A percentile compares a stretch with the other conserved stretches of the same genome.
These are phyloP conservation scores for Leccinum boreale DNA, from an alignment of 768 basidiomycete species.

Conservation along the genomic window DNA sequence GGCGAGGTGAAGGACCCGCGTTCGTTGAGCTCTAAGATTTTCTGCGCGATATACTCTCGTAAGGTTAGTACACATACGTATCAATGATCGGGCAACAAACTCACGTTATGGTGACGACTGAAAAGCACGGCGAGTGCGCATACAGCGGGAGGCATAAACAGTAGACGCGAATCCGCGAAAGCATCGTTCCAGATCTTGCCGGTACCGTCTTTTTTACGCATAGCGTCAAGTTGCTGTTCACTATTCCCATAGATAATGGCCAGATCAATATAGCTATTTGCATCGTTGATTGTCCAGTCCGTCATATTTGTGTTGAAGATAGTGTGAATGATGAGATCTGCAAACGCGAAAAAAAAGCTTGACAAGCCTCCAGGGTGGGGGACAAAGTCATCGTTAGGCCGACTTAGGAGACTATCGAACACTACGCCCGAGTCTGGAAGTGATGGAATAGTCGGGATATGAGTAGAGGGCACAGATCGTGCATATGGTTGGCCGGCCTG, in stretches of 20 bases:
- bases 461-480: constrained; percentile 55
- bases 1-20: constrained; percentile 38
- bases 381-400: constrained; percentile 34
- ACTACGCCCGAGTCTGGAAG: constrained; percentile 67
- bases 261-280: constrained; percentile 74
- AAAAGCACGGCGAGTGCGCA: constrained; percentile 68
- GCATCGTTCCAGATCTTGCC: constrained; percentile 65
- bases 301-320: constrained; percentile 58
- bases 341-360: constrained; percentile 74
- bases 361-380: constrained; percentile 69
- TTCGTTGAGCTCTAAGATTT: constrained; percentile 69
- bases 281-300: constrained; percentile 54
- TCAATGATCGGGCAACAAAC: constrained; percentile 18
- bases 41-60: constrained; percentile 63
- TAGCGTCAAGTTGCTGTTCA: constrained; percentile 40
- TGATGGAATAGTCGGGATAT: constrained; percentile 37
- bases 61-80: constrained; percentile 4
- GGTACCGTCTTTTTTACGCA: constrained; percentile 62
- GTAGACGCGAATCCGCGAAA: constrained; percentile 63
- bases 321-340: constrained; percentile 70
- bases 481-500: constrained; percentile 65
- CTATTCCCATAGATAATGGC: constrained; percentile 70
- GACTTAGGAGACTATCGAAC: constrained; percentile 66
- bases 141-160: constrained; percentile 69
- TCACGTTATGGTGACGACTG: constrained; percentile 70